Conservation (phyloP, 371 early-diverging fungal species). For the Nosema muscidifuracis region DNA sequence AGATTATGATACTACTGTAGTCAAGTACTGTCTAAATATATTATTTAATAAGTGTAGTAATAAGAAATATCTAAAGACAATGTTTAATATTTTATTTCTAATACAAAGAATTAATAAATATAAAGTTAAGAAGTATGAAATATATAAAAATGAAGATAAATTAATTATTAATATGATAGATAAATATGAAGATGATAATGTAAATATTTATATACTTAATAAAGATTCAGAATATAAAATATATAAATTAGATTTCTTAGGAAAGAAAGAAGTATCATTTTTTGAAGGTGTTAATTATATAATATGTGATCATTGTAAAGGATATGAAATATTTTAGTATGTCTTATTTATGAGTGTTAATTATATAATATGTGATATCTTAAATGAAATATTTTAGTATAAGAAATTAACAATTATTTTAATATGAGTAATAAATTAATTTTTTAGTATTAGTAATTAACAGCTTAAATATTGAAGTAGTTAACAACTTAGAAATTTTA, state of each 20-base stretch:
- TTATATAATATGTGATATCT: no score
- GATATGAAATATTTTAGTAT: not conserved
- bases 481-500: no score
- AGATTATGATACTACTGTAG: not conserved
- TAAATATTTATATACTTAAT: slow-evolving; percentile 4
- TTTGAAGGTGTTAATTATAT: not conserved
- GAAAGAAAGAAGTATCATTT: not conserved
- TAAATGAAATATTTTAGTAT: no score
- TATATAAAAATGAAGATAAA: not conserved
- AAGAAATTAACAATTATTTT: no score
- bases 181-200: not conserved
- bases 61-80: not conserved
- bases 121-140: not conserved
- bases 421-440: no score
- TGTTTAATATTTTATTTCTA: slow-evolving; percentile 1
- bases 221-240: not conserved
- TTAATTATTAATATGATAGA: no score
- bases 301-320: not conserved
- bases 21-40: not conserved
- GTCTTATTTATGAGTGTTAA: no score
- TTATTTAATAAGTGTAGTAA: not conserved
- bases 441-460: no score
- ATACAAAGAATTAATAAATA: slow-evolving; percentile 3
- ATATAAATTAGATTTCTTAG: not conserved
- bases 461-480: no score